phyloP scores from a whole-genome alignment of 2,329 filamentous ascomycete genomes.

The Hirsutella minnesotensis region DNA sequence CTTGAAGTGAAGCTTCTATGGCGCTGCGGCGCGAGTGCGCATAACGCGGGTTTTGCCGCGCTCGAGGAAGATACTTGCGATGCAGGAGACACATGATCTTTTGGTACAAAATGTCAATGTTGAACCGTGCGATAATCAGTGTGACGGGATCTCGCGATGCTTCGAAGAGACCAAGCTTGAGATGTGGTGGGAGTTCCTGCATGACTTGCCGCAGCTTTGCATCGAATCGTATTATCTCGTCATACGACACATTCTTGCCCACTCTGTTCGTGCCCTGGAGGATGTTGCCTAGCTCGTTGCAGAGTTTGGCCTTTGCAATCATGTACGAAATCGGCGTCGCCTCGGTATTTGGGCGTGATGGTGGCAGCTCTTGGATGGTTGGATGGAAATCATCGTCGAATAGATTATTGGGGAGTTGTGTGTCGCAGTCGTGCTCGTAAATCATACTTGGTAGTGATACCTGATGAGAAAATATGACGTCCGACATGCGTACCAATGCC shows the following conservation, averaged over 20 bases:
- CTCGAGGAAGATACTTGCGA: slow-evolving; percentile 70
- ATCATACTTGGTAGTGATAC: slow-evolving; percentile 58
- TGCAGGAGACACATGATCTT: slow-evolving; percentile 86
- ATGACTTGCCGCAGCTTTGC: slow-evolving; percentile 47
- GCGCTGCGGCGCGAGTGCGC: slow-evolving; percentile 73
- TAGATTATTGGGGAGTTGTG: slow-evolving; percentile 62
- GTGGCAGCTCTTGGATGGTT: slow-evolving; percentile 54
- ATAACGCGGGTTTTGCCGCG: slow-evolving; percentile 69
- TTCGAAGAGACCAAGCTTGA: slow-evolving; percentile 64
- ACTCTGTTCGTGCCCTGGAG: slow-evolving; percentile 51
- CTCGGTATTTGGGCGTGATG: slow-evolving; percentile 54
- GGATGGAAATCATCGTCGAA: slow-evolving; percentile 72
- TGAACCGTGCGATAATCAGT: slow-evolving; percentile 74
- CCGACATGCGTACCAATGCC: slow-evolving; percentile 61
- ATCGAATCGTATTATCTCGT: slow-evolving; percentile 53
- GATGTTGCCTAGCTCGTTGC: slow-evolving; percentile 59
- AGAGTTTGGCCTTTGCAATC: slow-evolving; percentile 60
- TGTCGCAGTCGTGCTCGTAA: slow-evolving; percentile 62
- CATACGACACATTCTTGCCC: slow-evolving; percentile 44
- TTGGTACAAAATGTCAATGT: slow-evolving; percentile 73
- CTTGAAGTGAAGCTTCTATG: slow-evolving; percentile 75
- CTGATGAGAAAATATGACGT: slow-evolving; percentile 69
- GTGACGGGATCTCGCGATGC: slow-evolving; percentile 71
- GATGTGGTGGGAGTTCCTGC: slow-evolving; percentile 64
- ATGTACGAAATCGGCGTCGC: slow-evolving; percentile 69